Percentiles rank a stretch among this genome's conserved stretches.
Conservation (phyloP, 805 yeast species). For the Myxozyma monticola region DNA sequence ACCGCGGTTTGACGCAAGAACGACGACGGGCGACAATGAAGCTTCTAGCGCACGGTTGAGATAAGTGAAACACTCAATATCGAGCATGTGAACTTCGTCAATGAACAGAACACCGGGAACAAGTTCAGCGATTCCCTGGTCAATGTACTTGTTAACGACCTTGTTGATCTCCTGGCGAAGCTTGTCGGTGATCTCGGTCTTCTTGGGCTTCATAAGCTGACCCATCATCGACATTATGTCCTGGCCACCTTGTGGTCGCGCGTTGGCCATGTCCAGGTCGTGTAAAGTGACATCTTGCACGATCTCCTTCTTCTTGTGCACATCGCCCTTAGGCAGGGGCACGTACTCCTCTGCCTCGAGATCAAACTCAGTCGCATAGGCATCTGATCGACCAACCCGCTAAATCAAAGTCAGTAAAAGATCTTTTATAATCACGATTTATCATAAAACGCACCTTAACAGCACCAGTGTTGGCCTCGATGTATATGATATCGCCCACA, state of each 20-base stretch:
- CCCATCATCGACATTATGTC: conserved; percentile 96
- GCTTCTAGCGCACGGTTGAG: conserved; percentile 92
- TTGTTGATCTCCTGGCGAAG: conserved; percentile 90
- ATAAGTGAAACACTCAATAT: conserved; percentile 94
- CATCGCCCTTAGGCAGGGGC: conserved; percentile 98
- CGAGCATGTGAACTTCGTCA: conserved; percentile 98
- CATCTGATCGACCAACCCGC: conserved; percentile 97
- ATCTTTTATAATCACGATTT: not conserved
- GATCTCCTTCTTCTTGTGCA: conserved; percentile 95
- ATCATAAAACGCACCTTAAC: conserved; percentile 52
- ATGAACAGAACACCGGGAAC: conserved; percentile 97
- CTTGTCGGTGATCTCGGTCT: conserved; percentile 96
- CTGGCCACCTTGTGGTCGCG: conserved; percentile 96
- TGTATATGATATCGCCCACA: conserved; percentile 95
- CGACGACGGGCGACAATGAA: conserved; percentile 89
- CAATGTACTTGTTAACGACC: conserved; percentile 93
- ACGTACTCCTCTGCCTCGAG: conserved; percentile 98
- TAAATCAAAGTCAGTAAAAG: conserved; percentile 2
- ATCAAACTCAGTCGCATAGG: conserved; percentile 97
- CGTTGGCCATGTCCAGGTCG: conserved; percentile 94
- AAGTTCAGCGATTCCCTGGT: conserved; percentile 96
- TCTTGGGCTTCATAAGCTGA: conserved; percentile 90
- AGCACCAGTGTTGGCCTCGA: conserved; percentile 96
- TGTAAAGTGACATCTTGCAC: conserved; percentile 97
- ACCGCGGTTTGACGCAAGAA: conserved; percentile 95